A percentile compares a stretch with the other conserved stretches of the same genome.
Conservation (phyloP, 139 green algal genomes). For the Zygnema cylindricum region DNA sequence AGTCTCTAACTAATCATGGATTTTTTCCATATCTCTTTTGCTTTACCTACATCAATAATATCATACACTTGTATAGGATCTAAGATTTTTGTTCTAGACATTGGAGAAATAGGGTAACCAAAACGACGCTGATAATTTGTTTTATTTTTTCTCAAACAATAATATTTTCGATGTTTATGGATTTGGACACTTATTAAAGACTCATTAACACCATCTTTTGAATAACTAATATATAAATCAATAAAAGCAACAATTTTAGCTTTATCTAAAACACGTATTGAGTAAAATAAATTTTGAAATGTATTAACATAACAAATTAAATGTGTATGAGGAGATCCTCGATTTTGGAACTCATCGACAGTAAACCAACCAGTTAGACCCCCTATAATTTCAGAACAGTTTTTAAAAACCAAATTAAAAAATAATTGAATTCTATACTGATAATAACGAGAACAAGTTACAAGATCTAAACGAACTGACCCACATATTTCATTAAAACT, state of each 20-base stretch:
- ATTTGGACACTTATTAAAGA: background rate
- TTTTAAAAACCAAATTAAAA: background rate
- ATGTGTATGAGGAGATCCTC: slow-evolving; percentile 15
- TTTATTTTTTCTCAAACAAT: background rate
- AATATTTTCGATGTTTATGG: background rate
- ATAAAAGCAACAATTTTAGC: background rate
- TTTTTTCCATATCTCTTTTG: background rate
- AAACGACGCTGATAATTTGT: background rate
- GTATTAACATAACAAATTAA: background rate
- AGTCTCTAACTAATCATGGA: background rate
- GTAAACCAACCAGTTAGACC: background rate
- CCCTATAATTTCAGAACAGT: background rate
- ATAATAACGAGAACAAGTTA: slow-evolving; percentile 12
- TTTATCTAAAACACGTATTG: background rate
- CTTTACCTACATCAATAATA: background rate
- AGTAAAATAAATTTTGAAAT: background rate
- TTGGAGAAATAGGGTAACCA: slow-evolving; percentile 7
- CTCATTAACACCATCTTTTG: background rate
- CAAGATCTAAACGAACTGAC: too few relatives aligned
- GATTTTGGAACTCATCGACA: slow-evolving; percentile 31
- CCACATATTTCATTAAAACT: too few relatives aligned
- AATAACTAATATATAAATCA: slow-evolving; percentile 4
- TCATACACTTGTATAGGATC: background rate
- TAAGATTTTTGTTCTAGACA: background rate
- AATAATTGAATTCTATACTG: background rate